phyloP scores from a whole-genome alignment of 352 stramenopile genomes.

The Blastocystis sp. region DNA sequence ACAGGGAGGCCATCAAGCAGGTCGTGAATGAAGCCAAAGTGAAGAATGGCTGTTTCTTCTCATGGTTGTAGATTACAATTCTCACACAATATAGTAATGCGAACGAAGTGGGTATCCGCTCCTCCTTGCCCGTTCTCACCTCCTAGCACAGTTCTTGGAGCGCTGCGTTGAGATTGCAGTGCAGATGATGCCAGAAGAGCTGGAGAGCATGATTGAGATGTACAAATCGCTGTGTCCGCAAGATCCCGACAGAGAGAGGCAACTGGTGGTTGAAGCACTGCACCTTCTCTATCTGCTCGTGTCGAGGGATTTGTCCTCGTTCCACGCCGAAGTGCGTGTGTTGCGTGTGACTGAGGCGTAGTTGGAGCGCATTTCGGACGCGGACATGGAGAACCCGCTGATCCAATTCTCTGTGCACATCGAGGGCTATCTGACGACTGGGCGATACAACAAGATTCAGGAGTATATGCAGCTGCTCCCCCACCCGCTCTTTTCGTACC shows the following conservation, averaged over 20 bases:
- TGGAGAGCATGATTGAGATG: conserved; percentile 16
- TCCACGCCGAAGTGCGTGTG: conserved; percentile 14
- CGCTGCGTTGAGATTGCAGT: conserved; percentile 9
- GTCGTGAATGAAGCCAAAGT: conserved; percentile 52
- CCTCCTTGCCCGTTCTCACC: not conserved
- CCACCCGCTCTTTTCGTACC: conserved; percentile 16
- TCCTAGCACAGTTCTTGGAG: conserved; percentile 34
- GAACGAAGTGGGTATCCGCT: not conserved
- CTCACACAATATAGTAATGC: not conserved
- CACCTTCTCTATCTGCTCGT: conserved; percentile 33
- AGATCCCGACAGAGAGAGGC: conserved; percentile 25
- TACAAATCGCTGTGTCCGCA: conserved; percentile 26
- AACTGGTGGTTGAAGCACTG: conserved; percentile 30
- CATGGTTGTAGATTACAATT: not conserved
- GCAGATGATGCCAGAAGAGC: not conserved
- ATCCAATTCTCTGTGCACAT: conserved; percentile 51
- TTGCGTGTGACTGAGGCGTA: not conserved
- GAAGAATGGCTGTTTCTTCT: not conserved
- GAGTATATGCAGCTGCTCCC: conserved; percentile 32
- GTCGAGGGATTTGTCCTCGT: conserved; percentile 10
- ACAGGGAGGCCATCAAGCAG: not conserved
- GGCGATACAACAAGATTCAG: conserved; percentile 47
- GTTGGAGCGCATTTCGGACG: conserved; percentile 7
- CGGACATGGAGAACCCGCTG: not conserved
- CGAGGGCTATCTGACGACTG: conserved; percentile 42